These are phyloP conservation scores for Pisolithus marmoratus DNA, from an alignment of 768 basidiomycete species.

Conservation along the genomic window DNA sequence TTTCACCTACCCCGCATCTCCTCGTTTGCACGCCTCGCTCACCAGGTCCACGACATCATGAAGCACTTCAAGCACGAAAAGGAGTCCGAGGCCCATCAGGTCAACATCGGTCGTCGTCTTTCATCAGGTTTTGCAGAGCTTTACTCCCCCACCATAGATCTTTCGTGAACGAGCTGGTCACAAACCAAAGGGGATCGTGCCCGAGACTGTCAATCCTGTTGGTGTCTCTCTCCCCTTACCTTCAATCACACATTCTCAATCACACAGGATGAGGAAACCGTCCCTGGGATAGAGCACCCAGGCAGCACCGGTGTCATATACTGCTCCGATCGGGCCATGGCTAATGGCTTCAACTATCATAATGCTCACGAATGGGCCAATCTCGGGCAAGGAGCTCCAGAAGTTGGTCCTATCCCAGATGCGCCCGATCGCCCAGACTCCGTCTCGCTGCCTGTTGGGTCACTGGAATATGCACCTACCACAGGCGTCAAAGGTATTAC, in stretches of 20 bases:
- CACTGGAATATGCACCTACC: constrained; percentile 88
- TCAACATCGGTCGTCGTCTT: constrained; percentile 17
- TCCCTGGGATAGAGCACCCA: constrained; percentile 83
- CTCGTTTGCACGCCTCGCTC: constrained; percentile 29
- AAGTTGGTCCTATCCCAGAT: constrained; percentile 78
- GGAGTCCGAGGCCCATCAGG: constrained; percentile 87
- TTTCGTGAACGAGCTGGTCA: constrained; percentile 71
- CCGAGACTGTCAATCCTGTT: constrained; percentile 69
- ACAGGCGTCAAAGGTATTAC: constrained; percentile 76
- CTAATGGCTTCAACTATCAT: constrained; percentile 85
- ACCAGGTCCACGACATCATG: constrained; percentile 66
- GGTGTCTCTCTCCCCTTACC: constrained; percentile 12
- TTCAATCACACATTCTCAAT: background rate
- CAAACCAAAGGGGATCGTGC: constrained; percentile 55
- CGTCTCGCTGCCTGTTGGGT: constrained; percentile 63
- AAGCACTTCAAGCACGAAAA: constrained; percentile 68
- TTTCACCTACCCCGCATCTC: constrained; percentile 23
- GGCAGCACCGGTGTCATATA: constrained; percentile 67
- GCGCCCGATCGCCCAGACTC: constrained; percentile 61
- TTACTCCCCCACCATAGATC: constrained; percentile 42
- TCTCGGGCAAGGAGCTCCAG: constrained; percentile 89
- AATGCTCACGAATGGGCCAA: constrained; percentile 80
- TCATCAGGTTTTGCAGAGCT: background rate
- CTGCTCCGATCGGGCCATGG: constrained; percentile 91
- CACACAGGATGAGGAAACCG: constrained; percentile 75